Percentiles rank a stretch among this genome's conserved stretches.
phyloP scores from a whole-genome alignment of 495 filamentous ascomycete species.

The Penicillium argentinense region DNA sequence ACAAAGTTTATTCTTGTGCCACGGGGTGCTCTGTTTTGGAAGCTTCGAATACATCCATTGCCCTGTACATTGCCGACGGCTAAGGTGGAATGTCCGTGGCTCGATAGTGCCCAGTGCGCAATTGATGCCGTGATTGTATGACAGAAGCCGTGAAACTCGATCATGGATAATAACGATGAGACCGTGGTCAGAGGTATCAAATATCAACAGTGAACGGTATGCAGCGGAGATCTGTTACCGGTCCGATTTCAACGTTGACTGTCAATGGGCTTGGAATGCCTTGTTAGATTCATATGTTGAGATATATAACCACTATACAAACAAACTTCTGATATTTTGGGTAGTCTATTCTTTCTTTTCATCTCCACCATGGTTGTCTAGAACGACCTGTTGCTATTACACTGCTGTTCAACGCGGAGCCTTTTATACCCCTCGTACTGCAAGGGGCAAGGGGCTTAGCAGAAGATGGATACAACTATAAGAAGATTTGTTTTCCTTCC shows the following conservation, averaged over 20 bases:
- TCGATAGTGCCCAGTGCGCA: constrained; percentile 15
- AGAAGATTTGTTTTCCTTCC: not conserved
- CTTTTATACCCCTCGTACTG: not conserved
- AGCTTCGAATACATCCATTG: constrained; percentile 19
- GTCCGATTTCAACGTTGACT: constrained; percentile 24
- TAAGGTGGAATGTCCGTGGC: constrained; percentile 14
- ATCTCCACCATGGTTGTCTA: too few species aligned
- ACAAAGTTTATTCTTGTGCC: constrained; percentile 13
- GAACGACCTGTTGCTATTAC: too few species aligned
- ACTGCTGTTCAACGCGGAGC: not conserved
- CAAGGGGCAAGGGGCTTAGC: not conserved
- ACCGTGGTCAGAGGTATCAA: not conserved
- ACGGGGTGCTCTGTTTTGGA: constrained; percentile 7
- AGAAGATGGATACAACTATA: not conserved
- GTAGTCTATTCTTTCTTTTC: too few species aligned
- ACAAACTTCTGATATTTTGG: not conserved
- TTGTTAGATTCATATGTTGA: not conserved
- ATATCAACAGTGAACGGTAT: constrained; percentile 3
- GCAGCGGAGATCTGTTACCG: constrained; percentile 11
- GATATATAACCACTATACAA: not conserved
- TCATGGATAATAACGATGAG: constrained; percentile 7
- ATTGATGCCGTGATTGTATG: constrained; percentile 24
- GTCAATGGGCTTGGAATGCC: not conserved
- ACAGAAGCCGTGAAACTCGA: constrained; percentile 17
- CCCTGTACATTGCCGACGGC: constrained; percentile 16